Evolutionary conservation across 1,284 basidiomycete species (phyloP).

Genomic region (Kalmanozyma brasiliensis): DNA sequence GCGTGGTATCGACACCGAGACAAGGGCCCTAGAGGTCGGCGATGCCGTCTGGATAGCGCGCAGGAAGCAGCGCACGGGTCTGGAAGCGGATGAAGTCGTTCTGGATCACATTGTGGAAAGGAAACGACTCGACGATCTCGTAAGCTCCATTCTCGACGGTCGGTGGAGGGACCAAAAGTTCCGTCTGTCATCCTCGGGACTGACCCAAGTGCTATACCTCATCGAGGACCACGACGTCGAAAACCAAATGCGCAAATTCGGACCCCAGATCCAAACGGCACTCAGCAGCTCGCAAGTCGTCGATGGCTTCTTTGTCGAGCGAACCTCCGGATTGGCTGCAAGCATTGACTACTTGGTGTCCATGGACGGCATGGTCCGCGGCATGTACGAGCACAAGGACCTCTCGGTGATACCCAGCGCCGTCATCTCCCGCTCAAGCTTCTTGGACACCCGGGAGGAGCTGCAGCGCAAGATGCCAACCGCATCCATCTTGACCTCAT

Average conservation of each 20-base stretch:
- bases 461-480: conserved; percentile 67
- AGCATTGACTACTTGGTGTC: conserved; percentile 71
- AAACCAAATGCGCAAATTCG: conserved; percentile 59
- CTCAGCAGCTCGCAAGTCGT: conserved; percentile 72
- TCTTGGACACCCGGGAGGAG: conserved; percentile 66
- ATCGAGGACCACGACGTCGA: conserved; percentile 72
- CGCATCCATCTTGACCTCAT: conserved; percentile 69
- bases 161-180: conserved; percentile 74
- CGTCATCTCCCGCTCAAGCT: conserved; percentile 67
- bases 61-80: conserved; percentile 62
- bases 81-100: conserved; percentile 70
- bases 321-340: conserved; percentile 70
- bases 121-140: conserved; percentile 73
- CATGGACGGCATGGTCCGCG: conserved; percentile 70
- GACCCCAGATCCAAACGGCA: conserved; percentile 67
- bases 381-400: conserved; percentile 65
- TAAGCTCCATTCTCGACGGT: conserved; percentile 71
- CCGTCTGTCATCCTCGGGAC: conserved; percentile 71
- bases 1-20: conserved; percentile 70
- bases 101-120: conserved; percentile 73
- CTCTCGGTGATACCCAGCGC: conserved; percentile 70
- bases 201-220: conserved; percentile 72
- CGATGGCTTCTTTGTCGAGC: conserved; percentile 73
- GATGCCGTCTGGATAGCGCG: conserved; percentile 74
- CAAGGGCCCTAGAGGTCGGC: conserved; percentile 71